Conservation (phyloP, 2,329 filamentous ascomycete genomes). For the Scedosporium dehoogii region DNA sequence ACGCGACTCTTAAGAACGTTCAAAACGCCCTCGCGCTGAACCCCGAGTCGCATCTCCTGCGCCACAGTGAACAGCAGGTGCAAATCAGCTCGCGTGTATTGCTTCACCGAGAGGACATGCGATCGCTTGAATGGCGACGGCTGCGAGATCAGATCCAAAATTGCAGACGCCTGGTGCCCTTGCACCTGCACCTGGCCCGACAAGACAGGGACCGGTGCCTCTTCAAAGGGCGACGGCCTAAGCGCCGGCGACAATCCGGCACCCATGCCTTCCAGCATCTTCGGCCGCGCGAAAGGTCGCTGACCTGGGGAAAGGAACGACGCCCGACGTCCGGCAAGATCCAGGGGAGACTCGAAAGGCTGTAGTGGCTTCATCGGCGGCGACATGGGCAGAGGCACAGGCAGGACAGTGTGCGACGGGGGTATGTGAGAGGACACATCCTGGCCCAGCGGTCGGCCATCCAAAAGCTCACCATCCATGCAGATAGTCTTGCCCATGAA, state of each 20-base stretch:
- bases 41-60: slow-evolving; percentile 93
- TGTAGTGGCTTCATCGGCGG: slow-evolving; percentile 40
- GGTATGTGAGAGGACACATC: slow-evolving; percentile 65
- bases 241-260: slow-evolving; percentile 28
- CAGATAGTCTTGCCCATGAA: slow-evolving; percentile 68
- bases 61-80: slow-evolving; percentile 93
- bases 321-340: slow-evolving; percentile 17
- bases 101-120: slow-evolving; percentile 83
- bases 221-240: slow-evolving; percentile 18
- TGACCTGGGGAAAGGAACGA: slow-evolving; percentile 15
- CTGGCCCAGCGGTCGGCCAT: slow-evolving; percentile 49
- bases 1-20: slow-evolving; percentile 79
- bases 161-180: slow-evolving; percentile 44
- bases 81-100: slow-evolving; percentile 79
- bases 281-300: neutral
- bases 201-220: slow-evolving; percentile 10
- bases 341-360: neutral
- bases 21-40: slow-evolving; percentile 83
- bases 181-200: slow-evolving; percentile 29
- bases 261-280: neutral
- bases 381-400: slow-evolving; percentile 30
- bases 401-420: slow-evolving; percentile 14
- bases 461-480: slow-evolving; percentile 54
- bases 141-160: slow-evolving; percentile 64
- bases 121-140: slow-evolving; percentile 78